phyloP scores from a whole-genome alignment of 345 rosid genomes.

The Populus euphratica region DNA sequence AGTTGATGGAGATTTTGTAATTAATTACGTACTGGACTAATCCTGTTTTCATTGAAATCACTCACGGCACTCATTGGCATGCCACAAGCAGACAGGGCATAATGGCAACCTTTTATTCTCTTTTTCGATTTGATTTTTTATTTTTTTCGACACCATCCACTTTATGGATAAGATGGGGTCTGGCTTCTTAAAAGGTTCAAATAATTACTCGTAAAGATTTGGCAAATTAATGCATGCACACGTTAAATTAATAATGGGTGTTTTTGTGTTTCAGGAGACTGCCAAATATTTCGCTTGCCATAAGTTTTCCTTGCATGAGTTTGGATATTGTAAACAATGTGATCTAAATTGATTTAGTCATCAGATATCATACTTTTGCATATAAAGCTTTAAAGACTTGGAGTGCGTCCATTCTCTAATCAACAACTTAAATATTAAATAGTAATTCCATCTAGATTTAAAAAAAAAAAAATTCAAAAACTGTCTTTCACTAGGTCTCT shows the following conservation, averaged over 20 bases:
- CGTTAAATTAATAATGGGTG: not conserved
- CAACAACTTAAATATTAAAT: not conserved
- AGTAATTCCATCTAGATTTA: too few relatives aligned
- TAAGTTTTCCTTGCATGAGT: not conserved
- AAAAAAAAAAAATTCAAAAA: too few relatives aligned
- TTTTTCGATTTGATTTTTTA: too few relatives aligned
- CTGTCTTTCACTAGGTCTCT: too few relatives aligned
- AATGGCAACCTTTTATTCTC: not conserved
- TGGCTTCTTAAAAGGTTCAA: not conserved
- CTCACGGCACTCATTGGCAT: not conserved
- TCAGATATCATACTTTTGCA: not conserved
- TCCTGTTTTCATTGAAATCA: not conserved
- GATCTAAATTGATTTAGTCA: not conserved
- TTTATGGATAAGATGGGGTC: not conserved
- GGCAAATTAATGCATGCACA: not conserved
- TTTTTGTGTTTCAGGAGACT: not conserved
- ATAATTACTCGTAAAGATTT: not conserved
- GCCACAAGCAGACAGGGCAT: not conserved
- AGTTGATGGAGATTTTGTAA: not conserved
- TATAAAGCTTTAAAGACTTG: not conserved
- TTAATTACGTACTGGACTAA: not conserved
- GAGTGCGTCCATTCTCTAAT: not conserved
- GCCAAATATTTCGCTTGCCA: not conserved
- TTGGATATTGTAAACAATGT: conserved; percentile 10
- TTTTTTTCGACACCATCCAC: not conserved